Evolutionary conservation across 1,139 yeast genomes (phyloP), one percentile per base, ranked within the genome.

Genomic region (Geotrichum australiense): DNA sequence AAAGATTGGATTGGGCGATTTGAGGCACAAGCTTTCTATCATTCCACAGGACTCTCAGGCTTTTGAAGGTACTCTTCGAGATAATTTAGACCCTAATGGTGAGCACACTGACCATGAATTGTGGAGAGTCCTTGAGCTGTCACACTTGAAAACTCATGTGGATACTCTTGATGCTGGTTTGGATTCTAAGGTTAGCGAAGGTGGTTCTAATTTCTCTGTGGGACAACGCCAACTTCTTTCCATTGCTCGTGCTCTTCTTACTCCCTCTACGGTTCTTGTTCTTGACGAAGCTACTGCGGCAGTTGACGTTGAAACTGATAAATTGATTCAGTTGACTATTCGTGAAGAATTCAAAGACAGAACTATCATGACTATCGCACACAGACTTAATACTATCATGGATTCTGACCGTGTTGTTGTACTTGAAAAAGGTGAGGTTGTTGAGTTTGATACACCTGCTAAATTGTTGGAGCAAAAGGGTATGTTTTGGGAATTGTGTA

Each of bases 11-110:
- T 69, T 91, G 47, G 72, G 69, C 46, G 97, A 91, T 58, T 71
- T 91, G 57, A 78, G 98, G 64, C 86, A 83, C 45, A 76, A 76
- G 49, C 68, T 91, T 42, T 84, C 95, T 0, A 91, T 91, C 52
- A 91, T 91, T 54, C 98, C 98, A 1, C 98, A 91, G 63, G 98
- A 91, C 57, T 85, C 97, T 0, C 97, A 91, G 63, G 94, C 89
- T 4, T 89, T 91, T 59, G 89, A 86, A 65, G 98, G 98, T 30
- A 75, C 94, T 0, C 70, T 91, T 35, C 73, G 95, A 56, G 80
- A 84, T 35, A 91, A 91, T 61, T 73, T 91, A 55, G 98, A 91
- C 59, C 98, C 98, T 18, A 79, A 84, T 2, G 67, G 72, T 32
- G 67, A 64, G 38, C 79, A 72, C 57, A 69, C 75, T 3, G 96